Evolutionary conservation across 192 early-diverging fungal species (phyloP).

Genomic region (Allomyces macrogynus): DNA sequence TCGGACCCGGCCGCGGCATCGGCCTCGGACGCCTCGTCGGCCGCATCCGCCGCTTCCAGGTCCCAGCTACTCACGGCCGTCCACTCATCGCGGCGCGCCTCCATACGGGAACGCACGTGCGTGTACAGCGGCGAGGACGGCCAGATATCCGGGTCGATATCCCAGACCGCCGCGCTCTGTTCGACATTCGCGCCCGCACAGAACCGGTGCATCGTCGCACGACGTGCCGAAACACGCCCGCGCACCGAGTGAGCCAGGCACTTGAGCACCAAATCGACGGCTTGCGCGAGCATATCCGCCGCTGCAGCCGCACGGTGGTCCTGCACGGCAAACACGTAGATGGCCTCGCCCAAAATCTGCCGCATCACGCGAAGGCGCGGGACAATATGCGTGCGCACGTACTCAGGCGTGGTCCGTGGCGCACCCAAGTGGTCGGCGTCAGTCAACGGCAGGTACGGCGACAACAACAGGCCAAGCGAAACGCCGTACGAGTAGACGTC

Average conservation of each 20-base stretch:
- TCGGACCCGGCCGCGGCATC: no score
- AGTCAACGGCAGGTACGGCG: neutral
- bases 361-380: neutral
- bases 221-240: neutral
- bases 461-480: neutral
- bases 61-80: neutral
- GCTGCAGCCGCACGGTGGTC: neutral
- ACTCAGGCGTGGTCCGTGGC: neutral
- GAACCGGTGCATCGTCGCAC: neutral
- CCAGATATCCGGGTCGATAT: neutral
- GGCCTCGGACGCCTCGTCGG: neutral
- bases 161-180: neutral
- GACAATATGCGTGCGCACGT: neutral
- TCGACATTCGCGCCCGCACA: neutral
- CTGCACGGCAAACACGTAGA: neutral
- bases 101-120: neutral
- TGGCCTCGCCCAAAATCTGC: neutral
- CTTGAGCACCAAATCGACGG: neutral
- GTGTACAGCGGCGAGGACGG: neutral
- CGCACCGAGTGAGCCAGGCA: neutral
- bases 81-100: neutral
- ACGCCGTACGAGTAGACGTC: neutral
- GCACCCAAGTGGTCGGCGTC: neutral
- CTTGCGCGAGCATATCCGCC: neutral
- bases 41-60: neutral